Evolutionary conservation across 176 grass and related monocot species (phyloP).

Genomic region (Zea mays): Zm-B73-REFERENCE-NAM-5.0 NC_050096.1:277612501-277613000

Average conservation of each 20-base stretch:
- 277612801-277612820: background rate
- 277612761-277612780: background rate
- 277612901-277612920: too few species aligned
- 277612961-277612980: too few species aligned
- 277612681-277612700: background rate
- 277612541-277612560: constrained; percentile 90
- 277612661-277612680: background rate
- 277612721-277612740: background rate
- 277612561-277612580: constrained; percentile 85
- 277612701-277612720: background rate
- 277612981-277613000: too few species aligned
- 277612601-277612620: constrained; percentile 44
- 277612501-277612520: constrained; percentile 71
- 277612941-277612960: too few species aligned
- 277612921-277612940: too few species aligned
- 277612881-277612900: too few species aligned
- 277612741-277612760: background rate
- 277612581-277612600: constrained; percentile 92
- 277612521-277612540: constrained; percentile 88
- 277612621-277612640: too few species aligned
- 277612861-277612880: too few species aligned
- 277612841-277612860: too few species aligned
- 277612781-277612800: background rate
- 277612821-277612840: fast-evolving
- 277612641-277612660: background rate